Evolutionary conservation across 495 filamentous ascomycete species (phyloP).

Genomic region (Penicillium crystallinum): DNA sequence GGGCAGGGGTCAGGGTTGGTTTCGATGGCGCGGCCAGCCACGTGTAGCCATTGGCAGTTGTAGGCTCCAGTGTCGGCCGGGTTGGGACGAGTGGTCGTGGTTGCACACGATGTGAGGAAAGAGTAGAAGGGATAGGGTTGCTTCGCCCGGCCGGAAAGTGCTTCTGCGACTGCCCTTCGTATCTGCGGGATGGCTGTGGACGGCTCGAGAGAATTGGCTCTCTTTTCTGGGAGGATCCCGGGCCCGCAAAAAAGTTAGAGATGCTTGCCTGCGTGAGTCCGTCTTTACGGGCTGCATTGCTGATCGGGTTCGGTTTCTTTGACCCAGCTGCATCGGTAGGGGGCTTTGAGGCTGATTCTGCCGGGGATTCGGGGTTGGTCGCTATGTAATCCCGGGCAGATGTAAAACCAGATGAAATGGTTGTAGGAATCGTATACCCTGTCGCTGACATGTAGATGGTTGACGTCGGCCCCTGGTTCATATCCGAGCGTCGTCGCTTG

Average conservation of each 20-base stretch:
- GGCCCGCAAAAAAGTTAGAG: constrained; percentile 33
- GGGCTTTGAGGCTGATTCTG: constrained; percentile 2
- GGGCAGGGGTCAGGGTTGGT: constrained; percentile 21
- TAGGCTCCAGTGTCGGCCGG: constrained; percentile 34
- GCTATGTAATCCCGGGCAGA: constrained; percentile 43
- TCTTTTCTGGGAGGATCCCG: constrained; percentile 18
- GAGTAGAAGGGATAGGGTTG: constrained; percentile 18
- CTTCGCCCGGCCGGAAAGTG: constrained; percentile 1
- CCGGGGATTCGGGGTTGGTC: constrained; percentile 8
- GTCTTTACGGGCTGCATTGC: constrained; percentile 17
- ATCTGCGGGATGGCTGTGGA: constrained; percentile 8
- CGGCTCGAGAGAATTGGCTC: constrained; percentile 10
- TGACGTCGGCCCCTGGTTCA: constrained; percentile 17
- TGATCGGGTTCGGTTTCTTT: constrained; percentile 18
- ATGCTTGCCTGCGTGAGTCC: constrained; percentile 37
- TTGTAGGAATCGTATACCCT: constrained; percentile 31
- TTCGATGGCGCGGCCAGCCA: constrained; percentile 33
- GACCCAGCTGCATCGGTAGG: constrained; percentile 1
- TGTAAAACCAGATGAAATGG: constrained; percentile 33
- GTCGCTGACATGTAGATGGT: constrained; percentile 24
- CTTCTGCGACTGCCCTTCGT: constrained; percentile 7
- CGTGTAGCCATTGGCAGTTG: constrained; percentile 37
- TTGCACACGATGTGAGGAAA: constrained; percentile 35
- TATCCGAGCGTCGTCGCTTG: constrained; percentile 34
- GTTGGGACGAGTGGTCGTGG: constrained; percentile 32